A percentile compares a stretch with the other conserved stretches of the same genome.
Evolutionary conservation across 108 stramenopile genomes (phyloP).

Genomic region (Cylindrotheca closterium): DNA sequence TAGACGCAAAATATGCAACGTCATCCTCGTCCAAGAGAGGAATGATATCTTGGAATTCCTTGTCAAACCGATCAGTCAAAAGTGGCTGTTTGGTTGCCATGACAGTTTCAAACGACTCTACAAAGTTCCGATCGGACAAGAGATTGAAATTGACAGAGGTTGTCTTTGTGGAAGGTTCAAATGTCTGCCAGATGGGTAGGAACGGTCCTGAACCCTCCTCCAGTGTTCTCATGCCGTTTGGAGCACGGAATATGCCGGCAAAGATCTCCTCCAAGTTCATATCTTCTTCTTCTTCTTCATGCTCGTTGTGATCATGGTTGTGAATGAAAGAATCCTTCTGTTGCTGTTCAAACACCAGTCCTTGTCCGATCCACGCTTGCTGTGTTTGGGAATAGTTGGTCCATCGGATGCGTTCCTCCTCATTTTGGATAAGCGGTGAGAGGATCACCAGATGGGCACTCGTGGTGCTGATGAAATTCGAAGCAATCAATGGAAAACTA

Average conservation of each 20-base stretch:
- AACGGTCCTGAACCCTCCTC: slow-evolving; percentile 6
- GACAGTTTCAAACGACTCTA: slow-evolving; percentile 32
- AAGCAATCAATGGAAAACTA: too few relatives aligned
- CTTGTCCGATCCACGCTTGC: too few relatives aligned
- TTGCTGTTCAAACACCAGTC: too few relatives aligned
- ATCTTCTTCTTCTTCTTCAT: too few relatives aligned
- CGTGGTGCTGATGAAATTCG: not conserved
- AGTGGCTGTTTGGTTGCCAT: not conserved
- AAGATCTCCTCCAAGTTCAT: not conserved
- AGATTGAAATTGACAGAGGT: slow-evolving; percentile 56
- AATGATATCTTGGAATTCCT: too few relatives aligned
- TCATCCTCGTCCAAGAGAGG: too few relatives aligned
- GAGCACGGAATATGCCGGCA: too few relatives aligned
- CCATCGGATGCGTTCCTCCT: slow-evolving; percentile 2
- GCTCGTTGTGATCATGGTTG: too few relatives aligned
- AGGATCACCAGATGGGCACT: not conserved
- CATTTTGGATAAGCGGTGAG: slow-evolving; percentile 1
- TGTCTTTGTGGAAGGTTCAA: slow-evolving; percentile 34
- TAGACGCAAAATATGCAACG: too few relatives aligned
- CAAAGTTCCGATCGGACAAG: slow-evolving; percentile 31
- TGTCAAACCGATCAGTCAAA: too few relatives aligned
- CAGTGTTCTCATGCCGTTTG: too few relatives aligned
- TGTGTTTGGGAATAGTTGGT: not conserved
- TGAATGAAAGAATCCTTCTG: too few relatives aligned
- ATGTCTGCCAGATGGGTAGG: slow-evolving; percentile 61